Evolutionary conservation across 1,284 basidiomycete species (phyloP).

Genomic region (Heterobasidion occidentale): DNA sequence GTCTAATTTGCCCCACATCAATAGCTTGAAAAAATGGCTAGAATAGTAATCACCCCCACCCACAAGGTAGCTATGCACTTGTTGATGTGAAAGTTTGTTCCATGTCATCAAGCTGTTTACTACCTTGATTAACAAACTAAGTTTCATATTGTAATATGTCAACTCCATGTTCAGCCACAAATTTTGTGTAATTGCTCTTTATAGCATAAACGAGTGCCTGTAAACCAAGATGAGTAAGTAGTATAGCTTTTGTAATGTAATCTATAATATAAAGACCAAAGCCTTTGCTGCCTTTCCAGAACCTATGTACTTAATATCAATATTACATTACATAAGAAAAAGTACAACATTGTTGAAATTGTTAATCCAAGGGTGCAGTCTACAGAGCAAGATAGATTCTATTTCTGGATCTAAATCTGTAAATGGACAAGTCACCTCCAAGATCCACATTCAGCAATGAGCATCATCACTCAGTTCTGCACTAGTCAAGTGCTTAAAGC

Average conservation of each 20-base stretch:
- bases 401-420: slow-evolving; percentile 5
- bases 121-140: background rate
- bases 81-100: slow-evolving; percentile 5
- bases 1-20: too few species aligned
- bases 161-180: background rate
- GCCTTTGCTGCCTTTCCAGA: slow-evolving; percentile 22
- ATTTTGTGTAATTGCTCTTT: slow-evolving; percentile 4
- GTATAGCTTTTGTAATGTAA: slow-evolving; percentile 19
- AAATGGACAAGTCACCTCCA: background rate
- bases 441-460: slow-evolving; percentile 8
- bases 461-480: slow-evolving; percentile 1
- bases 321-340: slow-evolving; percentile 16
- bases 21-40: too few species aligned
- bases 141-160: background rate
- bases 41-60: slow-evolving; percentile 3
- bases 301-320: slow-evolving; percentile 9
- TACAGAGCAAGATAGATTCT: slow-evolving; percentile 1
- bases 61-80: slow-evolving; percentile 6
- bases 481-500: slow-evolving; percentile 4
- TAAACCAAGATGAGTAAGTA: slow-evolving; percentile 14
- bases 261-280: slow-evolving; percentile 21
- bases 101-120: background rate
- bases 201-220: slow-evolving; percentile 16
- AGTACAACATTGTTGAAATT: slow-evolving; percentile 8
- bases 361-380: slow-evolving; percentile 8